Base-by-base conservation (phyloP, 75 land plant species). In the Adiantum capillusveneris region DNA sequence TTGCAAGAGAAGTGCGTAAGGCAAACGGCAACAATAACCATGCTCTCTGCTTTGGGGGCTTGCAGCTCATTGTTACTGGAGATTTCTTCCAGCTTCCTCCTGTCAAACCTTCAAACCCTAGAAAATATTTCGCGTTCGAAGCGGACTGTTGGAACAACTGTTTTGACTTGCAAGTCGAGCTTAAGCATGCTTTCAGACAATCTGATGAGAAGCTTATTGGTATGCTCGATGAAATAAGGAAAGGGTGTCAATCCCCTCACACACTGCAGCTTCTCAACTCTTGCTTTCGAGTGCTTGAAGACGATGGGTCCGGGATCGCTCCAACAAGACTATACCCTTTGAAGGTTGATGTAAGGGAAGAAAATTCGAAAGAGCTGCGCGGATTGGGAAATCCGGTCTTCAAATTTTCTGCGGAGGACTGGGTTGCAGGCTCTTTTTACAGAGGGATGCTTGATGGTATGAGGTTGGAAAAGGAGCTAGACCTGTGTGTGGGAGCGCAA, bases 11-110 rank as follows among this genome's bases (percentile, higher is more conserved):
- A 27, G 45, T 77, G 28, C 61, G 83, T 20, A 49, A 44, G 17
- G 43, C 26, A 29, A 16, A 34, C 5, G 37, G 37, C 9, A 42
- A 25, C 7, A 43, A 39, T 25, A 18, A 6, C 3, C 21, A 46
- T 17, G 14, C n/a, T 17, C 2, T 13, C 21, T 29, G 34, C 2
- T 86, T 79, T 71, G 90, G 86, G 27, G 90, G 84, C 14, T 59
- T 83, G 21, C 87, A 86, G 69, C 68, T 86, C 27, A 43, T 86
- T 58, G 87, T 75, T 20, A 62, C 77, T 46, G 90, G 90, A 18
- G 90, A 86, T 57, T 86, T 86, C 45, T 75, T 77, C 64, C 90
- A 86, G 63, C 71, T 86, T 31, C 81, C 84, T 21, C 90, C 90
- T 9, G 56, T 86, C 14, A 44, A 27, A 3, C 59, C 53, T 5